These are phyloP conservation scores for Castanea sativa DNA, from an alignment of 306 rosid genomes.

Conservation along the genomic window DNA sequence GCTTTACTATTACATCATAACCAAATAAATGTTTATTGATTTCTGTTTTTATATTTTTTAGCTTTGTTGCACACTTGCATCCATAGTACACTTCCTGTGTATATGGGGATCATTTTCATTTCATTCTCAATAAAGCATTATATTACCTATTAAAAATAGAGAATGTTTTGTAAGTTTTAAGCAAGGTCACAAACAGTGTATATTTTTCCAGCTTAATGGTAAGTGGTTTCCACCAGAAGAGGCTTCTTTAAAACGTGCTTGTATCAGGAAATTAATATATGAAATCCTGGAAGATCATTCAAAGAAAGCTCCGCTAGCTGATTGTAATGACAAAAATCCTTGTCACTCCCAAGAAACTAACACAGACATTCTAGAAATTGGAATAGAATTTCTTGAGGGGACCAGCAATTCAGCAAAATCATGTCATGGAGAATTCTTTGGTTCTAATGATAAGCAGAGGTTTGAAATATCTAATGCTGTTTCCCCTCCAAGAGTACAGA, in stretches of 20 bases:
- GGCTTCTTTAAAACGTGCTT: conserved; percentile 63
- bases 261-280: conserved; percentile 47
- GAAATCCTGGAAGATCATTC: conserved; percentile 40
- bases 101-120: no score
- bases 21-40: no score
- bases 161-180: neutral
- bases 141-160: no score
- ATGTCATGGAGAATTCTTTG: conserved; percentile 18
- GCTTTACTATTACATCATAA: no score
- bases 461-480: conserved; percentile 19
- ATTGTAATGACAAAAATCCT: conserved; percentile 31
- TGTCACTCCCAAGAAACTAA: conserved; percentile 15
- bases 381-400: conserved; percentile 20
- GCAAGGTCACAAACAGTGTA: neutral
- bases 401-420: conserved; percentile 7
- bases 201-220: conserved; percentile 45
- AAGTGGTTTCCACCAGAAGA: conserved; percentile 70
- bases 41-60: no score
- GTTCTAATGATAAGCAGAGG: conserved; percentile 29
- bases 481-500: conserved; percentile 26
- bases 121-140: no score
- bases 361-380: conserved; percentile 27
- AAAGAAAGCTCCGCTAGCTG: conserved; percentile 21
- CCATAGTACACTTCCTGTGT: no score
- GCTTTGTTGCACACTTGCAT: no score